Conservation (phyloP, 1,284 basidiomycete species). For the Filobasidium uniguttulatum region DNA sequence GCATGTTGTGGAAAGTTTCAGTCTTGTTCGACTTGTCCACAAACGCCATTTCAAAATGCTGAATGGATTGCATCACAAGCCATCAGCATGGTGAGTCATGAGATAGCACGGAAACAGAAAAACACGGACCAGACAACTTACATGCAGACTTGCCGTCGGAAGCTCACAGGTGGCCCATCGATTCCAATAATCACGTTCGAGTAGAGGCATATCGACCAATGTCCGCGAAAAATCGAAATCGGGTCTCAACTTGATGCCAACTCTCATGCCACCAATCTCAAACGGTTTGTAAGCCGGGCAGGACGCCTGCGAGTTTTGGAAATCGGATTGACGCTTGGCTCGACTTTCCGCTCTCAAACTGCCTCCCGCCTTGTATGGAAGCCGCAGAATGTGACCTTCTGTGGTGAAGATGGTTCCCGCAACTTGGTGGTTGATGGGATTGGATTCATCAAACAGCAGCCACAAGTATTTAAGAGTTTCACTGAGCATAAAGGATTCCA, state of each 20-base stretch:
- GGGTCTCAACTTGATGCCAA: constrained; percentile 53
- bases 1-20: constrained; percentile 50
- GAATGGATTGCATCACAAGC: constrained; percentile 3
- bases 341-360: constrained; percentile 44
- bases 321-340: constrained; percentile 1
- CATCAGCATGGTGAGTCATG: not conserved
- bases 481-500: constrained; percentile 84
- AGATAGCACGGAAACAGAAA: not conserved
- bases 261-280: constrained; percentile 41
- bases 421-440: constrained; percentile 51
- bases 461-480: constrained; percentile 78
- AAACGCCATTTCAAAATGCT: constrained; percentile 56
- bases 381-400: constrained; percentile 74
- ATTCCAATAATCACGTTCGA: constrained; percentile 42
- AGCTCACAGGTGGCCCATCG: constrained; percentile 56
- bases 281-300: constrained; percentile 56
- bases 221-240: constrained; percentile 66
- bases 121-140: constrained; percentile 36
- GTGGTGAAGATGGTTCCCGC: constrained; percentile 66
- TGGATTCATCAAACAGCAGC: constrained; percentile 76
- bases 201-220: constrained; percentile 39
- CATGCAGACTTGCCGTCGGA: constrained; percentile 56
- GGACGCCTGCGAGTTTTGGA: constrained; percentile 38
- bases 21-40: constrained; percentile 49
- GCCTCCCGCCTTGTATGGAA: constrained; percentile 46